Base-by-base conservation (phyloP, 1,139 yeast species). In the Candida sanyaensis region DNA sequence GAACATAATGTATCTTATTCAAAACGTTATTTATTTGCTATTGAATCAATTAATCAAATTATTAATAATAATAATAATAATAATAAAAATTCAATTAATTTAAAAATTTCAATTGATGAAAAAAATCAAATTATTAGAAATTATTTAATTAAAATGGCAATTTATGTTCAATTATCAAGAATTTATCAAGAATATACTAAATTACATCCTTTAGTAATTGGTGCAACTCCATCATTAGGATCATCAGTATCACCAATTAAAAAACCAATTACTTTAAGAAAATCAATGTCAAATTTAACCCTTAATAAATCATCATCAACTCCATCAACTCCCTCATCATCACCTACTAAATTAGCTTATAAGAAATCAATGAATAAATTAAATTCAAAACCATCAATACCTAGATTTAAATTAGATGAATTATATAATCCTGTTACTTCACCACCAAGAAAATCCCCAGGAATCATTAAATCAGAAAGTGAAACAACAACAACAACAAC, bases 91-190 rank as follows among this genome's bases (percentile, higher is more conserved):
- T 65, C 70, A 47, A 63, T 61, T 44, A 21, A 29, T 45, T 17
- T 13, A 36, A 5, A 38, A 36, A n/a, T 65, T 5, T 49, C 60
- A 4, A 60, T 74, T 45, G 68, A 72, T 42, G 78, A 76, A 47
- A 67, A 84, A 44, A 66, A 76, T 0, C 47, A 55, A 13, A 78
- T 84, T 13, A 77, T 85, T 9, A 53, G 68, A 38, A 64, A 61
- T 13, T 85, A 81, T 58, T 65, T 84, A 24, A 69, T 67, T 13
- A 71, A 67, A 43, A 55, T 84, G 41, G 86, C 88, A 11, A 75
- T 80, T 45, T 74, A 78, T 50, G 81, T 84, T 13, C 91, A 85
- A 62, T 78, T 83, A n/a, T 80, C 77, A 27, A 65, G 91, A 42
- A 76, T 85, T 8, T 84, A 78, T 61, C 62, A 60, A 26, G 68